These are phyloP conservation scores for Phytophthora sojae DNA, from an alignment of 352 stramenopile species.

Conservation along the genomic window DNA sequence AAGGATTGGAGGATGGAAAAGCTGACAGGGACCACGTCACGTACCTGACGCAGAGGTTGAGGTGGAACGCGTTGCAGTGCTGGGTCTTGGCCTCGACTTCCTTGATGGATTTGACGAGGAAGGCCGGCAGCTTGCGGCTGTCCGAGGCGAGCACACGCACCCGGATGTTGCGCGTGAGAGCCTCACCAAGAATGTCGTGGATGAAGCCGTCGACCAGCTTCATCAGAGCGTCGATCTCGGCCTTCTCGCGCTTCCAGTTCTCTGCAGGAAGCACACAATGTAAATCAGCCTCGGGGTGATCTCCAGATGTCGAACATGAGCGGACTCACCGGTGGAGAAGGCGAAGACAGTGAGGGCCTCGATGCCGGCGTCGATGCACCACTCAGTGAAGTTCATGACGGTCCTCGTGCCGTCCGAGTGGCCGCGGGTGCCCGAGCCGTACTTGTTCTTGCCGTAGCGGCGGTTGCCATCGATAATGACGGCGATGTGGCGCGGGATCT, in stretches of 20 bases:
- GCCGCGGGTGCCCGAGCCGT: constrained; percentile 81
- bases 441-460: constrained; percentile 91
- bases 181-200: constrained; percentile 88
- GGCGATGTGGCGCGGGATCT: constrained; percentile 92
- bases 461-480: constrained; percentile 98
- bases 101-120: constrained; percentile 72
- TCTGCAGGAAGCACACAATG: constrained; percentile 50
- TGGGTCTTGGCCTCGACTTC: constrained; percentile 88
- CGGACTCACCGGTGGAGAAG: constrained; percentile 90
- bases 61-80: constrained; percentile 80
- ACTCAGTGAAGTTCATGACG: constrained; percentile 96
- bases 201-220: constrained; percentile 95
- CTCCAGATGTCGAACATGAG: not conserved
- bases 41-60: constrained; percentile 87
- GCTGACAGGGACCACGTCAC: constrained; percentile 1
- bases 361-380: constrained; percentile 94
- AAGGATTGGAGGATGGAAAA: not conserved
- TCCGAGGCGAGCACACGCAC: constrained; percentile 92
- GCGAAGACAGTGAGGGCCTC: constrained; percentile 94
- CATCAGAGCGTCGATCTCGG: constrained; percentile 94
- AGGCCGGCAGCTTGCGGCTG: constrained; percentile 62
- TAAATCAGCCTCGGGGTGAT: constrained; percentile 7
- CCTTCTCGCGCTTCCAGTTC: constrained; percentile 93
- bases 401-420: constrained; percentile 96
- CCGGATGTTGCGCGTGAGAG: constrained; percentile 90